Base-by-base conservation (phyloP, 345 rosid genomes). In the Citrus trifoliata region DNA sequence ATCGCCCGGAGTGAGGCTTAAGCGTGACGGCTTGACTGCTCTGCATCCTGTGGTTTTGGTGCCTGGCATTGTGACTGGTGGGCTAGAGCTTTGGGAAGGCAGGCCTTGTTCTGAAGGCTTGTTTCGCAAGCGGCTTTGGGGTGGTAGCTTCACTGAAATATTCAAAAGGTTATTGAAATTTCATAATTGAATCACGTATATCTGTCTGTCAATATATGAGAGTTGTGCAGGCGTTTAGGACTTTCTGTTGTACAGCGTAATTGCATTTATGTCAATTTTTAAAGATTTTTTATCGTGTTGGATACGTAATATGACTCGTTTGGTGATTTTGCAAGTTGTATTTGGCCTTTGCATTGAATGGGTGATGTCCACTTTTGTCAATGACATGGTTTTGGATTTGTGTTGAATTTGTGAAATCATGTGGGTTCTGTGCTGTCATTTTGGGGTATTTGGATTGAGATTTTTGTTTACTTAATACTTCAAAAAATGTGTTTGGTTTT, bases 31-130 rank as follows among this genome's bases (percentile, higher is more conserved):
- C 42, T 61, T 90, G 51, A 80, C 74, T 5, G 89, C 89, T 9
- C 83, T 85, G 63, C 96, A 93, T 74, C 97, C 93, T 7, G 93
- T 93, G n/a, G 86, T 92, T 79, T 78, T 93, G 67, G 91, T 93
- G 60, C 98, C 98, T 0, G 98, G 98, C 79, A 88, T 90, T 78
- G 85, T 88, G 55, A 88, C 95, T 1, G 95, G 92, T 5, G 95
- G 92, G 63, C 90, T 90, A 0, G 95, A 93, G 88, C 87, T 92
- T 10, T 93, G 95, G 93, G 93, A 92, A 78, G 95, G 98, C 60
- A 86, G 74, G 84, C 90, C 93, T 77, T 90, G 93, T 65, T 86
- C 92, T 3, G 89, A 90, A 70, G 95, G 93, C 53, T 88, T 92
- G 78, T 93, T 92, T 51, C 85, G 95, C n/a, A 87, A 88, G 70